Conservation (phyloP, 306 rosid genomes). For the Abrus precatorius region DNA sequence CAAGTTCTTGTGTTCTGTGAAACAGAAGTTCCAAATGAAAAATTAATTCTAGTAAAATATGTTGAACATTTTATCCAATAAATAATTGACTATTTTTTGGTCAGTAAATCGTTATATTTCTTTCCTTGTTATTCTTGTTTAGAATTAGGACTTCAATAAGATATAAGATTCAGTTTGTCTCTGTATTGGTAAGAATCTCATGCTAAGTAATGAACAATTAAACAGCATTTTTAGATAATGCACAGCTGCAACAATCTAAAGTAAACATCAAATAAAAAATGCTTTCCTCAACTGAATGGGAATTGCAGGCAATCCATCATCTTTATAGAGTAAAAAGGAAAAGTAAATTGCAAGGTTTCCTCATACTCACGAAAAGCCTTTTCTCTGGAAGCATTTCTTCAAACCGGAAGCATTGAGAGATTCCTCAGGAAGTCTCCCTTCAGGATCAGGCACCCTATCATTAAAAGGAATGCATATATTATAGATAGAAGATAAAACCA, state of each 20-base stretch:
- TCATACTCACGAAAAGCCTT: constrained; percentile 89
- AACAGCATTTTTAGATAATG: constrained; percentile 25
- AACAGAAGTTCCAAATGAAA: constrained; percentile 46
- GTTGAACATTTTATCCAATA: not conserved
- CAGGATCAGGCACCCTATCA: constrained; percentile 84
- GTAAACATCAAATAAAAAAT: constrained; percentile 14
- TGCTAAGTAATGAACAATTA: constrained; percentile 11
- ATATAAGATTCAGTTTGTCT: constrained; percentile 27
- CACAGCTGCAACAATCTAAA: constrained; percentile 21
- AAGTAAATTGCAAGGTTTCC: constrained; percentile 41
- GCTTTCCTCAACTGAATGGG: constrained; percentile 3
- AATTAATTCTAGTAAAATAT: constrained; percentile 14
- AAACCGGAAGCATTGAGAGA: constrained; percentile 77
- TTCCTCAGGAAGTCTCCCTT: constrained; percentile 93
- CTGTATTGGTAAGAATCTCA: constrained; percentile 8
- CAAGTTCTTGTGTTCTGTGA: constrained; percentile 86
- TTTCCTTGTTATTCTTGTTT: constrained; percentile 31
- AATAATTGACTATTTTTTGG: constrained; percentile 1
- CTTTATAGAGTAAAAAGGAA: constrained; percentile 29
- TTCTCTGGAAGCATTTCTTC: constrained; percentile 77
- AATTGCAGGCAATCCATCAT: constrained; percentile 32
- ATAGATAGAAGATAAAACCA: constrained; percentile 31
- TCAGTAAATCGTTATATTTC: constrained; percentile 2
- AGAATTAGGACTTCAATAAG: constrained; percentile 16
- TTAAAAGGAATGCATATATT: constrained; percentile 38